Evolutionary conservation across 192 early-diverging fungal species (phyloP).

Genomic region (Backusella westeae): DNA sequence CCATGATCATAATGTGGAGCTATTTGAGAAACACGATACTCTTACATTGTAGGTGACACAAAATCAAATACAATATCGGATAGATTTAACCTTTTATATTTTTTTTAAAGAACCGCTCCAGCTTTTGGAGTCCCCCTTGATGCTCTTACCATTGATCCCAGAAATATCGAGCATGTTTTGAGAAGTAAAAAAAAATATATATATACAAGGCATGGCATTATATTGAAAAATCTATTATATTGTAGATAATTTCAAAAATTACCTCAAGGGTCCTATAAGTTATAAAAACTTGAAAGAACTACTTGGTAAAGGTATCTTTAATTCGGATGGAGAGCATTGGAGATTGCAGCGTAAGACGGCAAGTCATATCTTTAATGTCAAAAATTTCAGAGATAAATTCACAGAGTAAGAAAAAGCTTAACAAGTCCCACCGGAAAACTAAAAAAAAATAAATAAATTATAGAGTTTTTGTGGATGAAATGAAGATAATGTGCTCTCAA

Average conservation of each 20-base stretch:
- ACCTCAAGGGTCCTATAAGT: constrained; percentile 32
- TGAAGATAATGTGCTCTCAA: constrained; percentile 17
- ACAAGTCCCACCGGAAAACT: too few species aligned
- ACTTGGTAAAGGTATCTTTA: constrained; percentile 11
- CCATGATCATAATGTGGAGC: background rate
- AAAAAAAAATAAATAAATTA: too few species aligned
- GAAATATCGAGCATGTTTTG: too few species aligned
- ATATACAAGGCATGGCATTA: too few species aligned
- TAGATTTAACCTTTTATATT: too few species aligned
- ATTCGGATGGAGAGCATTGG: constrained; percentile 29
- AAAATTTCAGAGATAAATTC: constrained; percentile 36
- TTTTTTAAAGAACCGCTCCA: too few species aligned
- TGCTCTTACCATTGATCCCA: too few species aligned
- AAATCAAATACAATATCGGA: too few species aligned
- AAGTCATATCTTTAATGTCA: constrained; percentile 42
- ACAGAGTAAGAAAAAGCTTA: background rate
- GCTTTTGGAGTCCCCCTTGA: too few species aligned
- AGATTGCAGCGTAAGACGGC: constrained; percentile 40
- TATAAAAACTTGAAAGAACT: constrained; percentile 33
- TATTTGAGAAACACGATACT: constrained; percentile 13
- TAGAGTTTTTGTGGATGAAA: constrained; percentile 31
- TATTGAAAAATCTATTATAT: too few species aligned
- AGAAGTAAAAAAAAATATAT: too few species aligned
- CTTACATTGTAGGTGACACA: background rate
- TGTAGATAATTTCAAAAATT: constrained; percentile 11